phyloP scores from a whole-genome alignment of 768 basidiomycete species.

The Naganishia antarctica region DNA sequence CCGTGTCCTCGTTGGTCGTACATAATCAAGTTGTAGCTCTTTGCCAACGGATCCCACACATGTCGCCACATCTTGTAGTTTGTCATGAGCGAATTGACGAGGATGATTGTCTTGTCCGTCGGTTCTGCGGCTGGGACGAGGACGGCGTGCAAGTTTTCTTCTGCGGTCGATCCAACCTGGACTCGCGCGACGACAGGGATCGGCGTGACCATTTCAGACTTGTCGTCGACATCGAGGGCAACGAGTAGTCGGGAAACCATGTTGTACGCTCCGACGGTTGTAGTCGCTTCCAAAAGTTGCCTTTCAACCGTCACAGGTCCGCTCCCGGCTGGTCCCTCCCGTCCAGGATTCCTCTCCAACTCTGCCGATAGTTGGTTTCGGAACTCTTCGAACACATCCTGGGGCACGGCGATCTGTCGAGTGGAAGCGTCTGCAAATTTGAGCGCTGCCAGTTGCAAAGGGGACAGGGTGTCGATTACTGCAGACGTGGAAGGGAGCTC shows the following conservation, averaged over 20 bases:
- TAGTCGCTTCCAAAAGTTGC: slow-evolving; percentile 56
- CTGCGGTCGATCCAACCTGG: not conserved
- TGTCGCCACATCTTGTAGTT: slow-evolving; percentile 44
- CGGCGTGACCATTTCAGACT: slow-evolving; percentile 52
- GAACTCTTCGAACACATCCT: slow-evolving; percentile 52
- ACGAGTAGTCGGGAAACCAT: slow-evolving; percentile 67
- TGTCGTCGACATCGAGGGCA: slow-evolving; percentile 60
- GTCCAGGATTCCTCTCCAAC: slow-evolving; percentile 25
- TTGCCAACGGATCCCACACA: slow-evolving; percentile 33
- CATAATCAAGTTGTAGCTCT: slow-evolving; percentile 43
- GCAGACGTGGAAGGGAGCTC: slow-evolving; percentile 47
- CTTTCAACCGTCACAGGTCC: slow-evolving; percentile 45
- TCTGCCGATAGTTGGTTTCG: slow-evolving; percentile 42
- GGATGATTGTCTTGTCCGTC: slow-evolving; percentile 31
- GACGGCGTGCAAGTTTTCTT: slow-evolving; percentile 16
- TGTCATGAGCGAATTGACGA: slow-evolving; percentile 49
- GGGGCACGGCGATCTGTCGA: slow-evolving; percentile 53
- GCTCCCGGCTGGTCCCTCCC: not conserved
- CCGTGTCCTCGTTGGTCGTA: slow-evolving; percentile 50
- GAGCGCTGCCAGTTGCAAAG: slow-evolving; percentile 57
- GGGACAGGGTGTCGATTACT: slow-evolving; percentile 49
- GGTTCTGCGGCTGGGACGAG: slow-evolving; percentile 9
- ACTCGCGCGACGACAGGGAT: slow-evolving; percentile 15
- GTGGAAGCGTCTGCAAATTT: slow-evolving; percentile 63
- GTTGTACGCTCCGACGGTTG: slow-evolving; percentile 60